Base-by-base conservation (phyloP, 2,329 filamentous ascomycete species). In the Capronia epimyces region DNA sequence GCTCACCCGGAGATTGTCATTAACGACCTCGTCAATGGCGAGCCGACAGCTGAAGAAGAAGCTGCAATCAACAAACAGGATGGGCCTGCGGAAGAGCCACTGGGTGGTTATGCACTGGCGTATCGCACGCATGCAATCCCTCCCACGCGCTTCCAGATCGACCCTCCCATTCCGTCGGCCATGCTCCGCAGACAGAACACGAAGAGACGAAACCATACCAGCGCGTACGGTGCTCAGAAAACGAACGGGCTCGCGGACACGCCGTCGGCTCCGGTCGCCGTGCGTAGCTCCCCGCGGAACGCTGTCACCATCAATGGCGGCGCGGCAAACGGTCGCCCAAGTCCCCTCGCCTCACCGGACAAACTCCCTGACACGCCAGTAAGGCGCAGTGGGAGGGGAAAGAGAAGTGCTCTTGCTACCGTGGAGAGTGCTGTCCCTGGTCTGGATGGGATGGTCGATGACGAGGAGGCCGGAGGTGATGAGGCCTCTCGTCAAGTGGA, bases 61-160 rank as follows among this genome's bases (percentile, higher is more conserved):
- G 24, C 36, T 27, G 18, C 4, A n/a, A 3, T 9, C 21, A 25
- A 42, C 13, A 4, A 22, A 13, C 16, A 50, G 32, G 46, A 24
- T 13, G 16, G 29, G 31, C 18, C 18, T n/a, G 27, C 31, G 5
- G 41, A 50, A 24, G 37, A 48, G 8, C 20, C 37, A n/a, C 43
- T 58, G 7, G 52, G 49, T 16, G 59, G 58, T 7, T 61, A 63
- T 34, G 60, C 60, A 13, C 46, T 62, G 3, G 55, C 55, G 16
- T 60, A 59, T 43, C 55, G 53, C 32, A 51, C 46, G 9, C 50
- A 57, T 37, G 41, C 49, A 13, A 62, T 62, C 32, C 60, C 60
- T 3, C 55, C 59, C 2, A 43, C 44, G 10, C 60, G 60, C 12
- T 62, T 61, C 44, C 55, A 61, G 40, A 62, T 62, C 50, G 58